A percentile compares a stretch with the other conserved stretches of the same genome.
These are phyloP conservation scores for Neurospora tetraspora DNA, from an alignment of 495 filamentous ascomycete species.

Conservation along the genomic window DNA sequence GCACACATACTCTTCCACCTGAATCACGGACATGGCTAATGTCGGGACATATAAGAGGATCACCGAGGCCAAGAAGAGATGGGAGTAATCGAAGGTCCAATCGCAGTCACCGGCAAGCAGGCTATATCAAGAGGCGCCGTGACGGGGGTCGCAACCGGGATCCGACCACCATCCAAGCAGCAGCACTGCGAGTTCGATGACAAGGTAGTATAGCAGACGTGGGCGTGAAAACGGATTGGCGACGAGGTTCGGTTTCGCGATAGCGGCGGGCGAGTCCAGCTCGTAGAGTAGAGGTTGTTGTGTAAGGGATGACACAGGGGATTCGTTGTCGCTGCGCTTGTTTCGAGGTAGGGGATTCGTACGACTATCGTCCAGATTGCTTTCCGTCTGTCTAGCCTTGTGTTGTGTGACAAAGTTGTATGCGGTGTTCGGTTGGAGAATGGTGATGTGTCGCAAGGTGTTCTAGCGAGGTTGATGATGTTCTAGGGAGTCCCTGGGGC, in stretches of 20 bases:
- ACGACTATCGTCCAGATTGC: not conserved
- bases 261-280: not conserved
- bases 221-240: not conserved
- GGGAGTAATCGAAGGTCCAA: not conserved
- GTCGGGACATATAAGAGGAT: not conserved
- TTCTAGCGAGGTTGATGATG: not conserved
- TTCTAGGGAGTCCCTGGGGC: not conserved
- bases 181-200: not conserved
- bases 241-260: not conserved
- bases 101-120: not conserved
- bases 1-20: slow-evolving; percentile 82
- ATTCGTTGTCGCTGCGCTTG: not conserved
- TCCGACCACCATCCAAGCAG: not conserved
- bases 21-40: slow-evolving; percentile 73
- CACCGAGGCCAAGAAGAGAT: not conserved
- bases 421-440: not conserved
- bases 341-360: not conserved
- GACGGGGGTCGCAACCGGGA: not conserved
- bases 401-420: not conserved
- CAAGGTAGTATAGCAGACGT: not conserved
- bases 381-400: not conserved
- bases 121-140: not conserved
- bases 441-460: not conserved
- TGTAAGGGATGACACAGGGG: not conserved
- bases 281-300: not conserved